Evolutionary conservation across 352 stramenopile species (phyloP).

Genomic region (Thalassiosira exigua): DNA sequence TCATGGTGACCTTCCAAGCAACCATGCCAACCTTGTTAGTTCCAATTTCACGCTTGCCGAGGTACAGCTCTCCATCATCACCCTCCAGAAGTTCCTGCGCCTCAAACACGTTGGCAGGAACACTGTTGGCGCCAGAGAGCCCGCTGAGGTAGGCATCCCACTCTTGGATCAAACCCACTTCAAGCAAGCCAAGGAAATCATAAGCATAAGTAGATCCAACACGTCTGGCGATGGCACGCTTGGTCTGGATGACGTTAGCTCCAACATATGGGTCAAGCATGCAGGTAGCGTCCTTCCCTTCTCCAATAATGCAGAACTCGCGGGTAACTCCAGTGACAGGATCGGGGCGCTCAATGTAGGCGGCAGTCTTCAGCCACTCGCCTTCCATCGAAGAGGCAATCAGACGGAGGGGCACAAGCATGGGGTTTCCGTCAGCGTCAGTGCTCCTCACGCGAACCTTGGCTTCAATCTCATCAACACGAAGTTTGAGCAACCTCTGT

Average conservation of each 20-base stretch:
- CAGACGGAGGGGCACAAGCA: constrained; percentile 90
- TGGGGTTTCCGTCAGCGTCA: constrained; percentile 74
- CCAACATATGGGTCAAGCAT: constrained; percentile 87
- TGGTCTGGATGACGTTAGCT: constrained; percentile 87
- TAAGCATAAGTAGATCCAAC: constrained; percentile 99
- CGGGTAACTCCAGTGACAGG: constrained; percentile 87
- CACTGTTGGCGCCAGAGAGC: constrained; percentile 85
- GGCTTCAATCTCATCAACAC: constrained; percentile 97
- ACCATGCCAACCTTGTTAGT: constrained; percentile 97
- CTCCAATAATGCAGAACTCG: constrained; percentile 85
- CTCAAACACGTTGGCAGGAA: constrained; percentile 85
- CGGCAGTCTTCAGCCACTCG: constrained; percentile 97
- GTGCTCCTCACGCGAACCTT: constrained; percentile 92
- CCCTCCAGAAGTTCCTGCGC: constrained; percentile 86
- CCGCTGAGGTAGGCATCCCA: constrained; percentile 90
- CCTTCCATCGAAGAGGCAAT: constrained; percentile 97
- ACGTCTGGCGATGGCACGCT: constrained; percentile 89
- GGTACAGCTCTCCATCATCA: constrained; percentile 76
- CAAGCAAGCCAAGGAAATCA: constrained; percentile 99
- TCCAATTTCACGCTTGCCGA: constrained; percentile 81
- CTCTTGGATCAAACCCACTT: constrained; percentile 93
- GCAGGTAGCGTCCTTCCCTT: constrained; percentile 79
- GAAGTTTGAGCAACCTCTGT: constrained; percentile 93
- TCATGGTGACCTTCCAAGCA: constrained; percentile 96
- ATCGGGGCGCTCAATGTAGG: constrained; percentile 94